Evolutionary conservation across 108 stramenopile genomes (phyloP).

Genomic region (Cyclotella atomus): DNA sequence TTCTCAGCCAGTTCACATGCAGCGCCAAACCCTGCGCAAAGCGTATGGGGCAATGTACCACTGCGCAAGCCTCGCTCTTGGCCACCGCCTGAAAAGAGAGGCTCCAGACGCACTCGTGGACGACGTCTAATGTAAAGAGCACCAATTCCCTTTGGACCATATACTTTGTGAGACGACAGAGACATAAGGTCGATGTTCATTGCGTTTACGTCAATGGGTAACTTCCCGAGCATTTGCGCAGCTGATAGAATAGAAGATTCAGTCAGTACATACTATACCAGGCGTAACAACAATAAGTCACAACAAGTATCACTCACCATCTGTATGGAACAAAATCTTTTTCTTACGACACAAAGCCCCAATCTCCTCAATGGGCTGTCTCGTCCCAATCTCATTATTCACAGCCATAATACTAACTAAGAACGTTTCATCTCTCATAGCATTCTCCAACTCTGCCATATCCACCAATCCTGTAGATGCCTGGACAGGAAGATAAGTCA

Average conservation of each 20-base stretch:
- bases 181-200: conserved; percentile 96
- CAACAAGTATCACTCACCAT: conserved; percentile 49
- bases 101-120: conserved; percentile 97
- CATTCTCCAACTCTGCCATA: conserved; percentile 84
- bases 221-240: conserved; percentile 98
- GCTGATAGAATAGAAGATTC: conserved; percentile 55
- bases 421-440: conserved; percentile 94
- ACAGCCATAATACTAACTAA: conserved; percentile 98
- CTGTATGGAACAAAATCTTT: conserved; percentile 97
- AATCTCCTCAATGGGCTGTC: conserved; percentile 96
- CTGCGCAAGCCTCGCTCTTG: conserved; percentile 96
- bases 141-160: conserved; percentile 99
- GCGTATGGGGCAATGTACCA: conserved; percentile 89
- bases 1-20: conserved; percentile 89
- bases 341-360: conserved; percentile 91
- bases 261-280: too few species aligned
- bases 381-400: conserved; percentile 99
- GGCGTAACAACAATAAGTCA: not conserved
- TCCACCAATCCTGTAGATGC: conserved; percentile 90
- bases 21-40: conserved; percentile 94
- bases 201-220: conserved; percentile 96
- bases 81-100: conserved; percentile 96
- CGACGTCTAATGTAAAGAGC: conserved; percentile 95
- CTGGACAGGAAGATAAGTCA: conserved; percentile 95
- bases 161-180: conserved; percentile 97